Percentiles rank a stretch among this genome's conserved stretches.
Evolutionary conservation across 2,329 filamentous ascomycete species (phyloP).

Genomic region (Xylariaceae sp.): DNA sequence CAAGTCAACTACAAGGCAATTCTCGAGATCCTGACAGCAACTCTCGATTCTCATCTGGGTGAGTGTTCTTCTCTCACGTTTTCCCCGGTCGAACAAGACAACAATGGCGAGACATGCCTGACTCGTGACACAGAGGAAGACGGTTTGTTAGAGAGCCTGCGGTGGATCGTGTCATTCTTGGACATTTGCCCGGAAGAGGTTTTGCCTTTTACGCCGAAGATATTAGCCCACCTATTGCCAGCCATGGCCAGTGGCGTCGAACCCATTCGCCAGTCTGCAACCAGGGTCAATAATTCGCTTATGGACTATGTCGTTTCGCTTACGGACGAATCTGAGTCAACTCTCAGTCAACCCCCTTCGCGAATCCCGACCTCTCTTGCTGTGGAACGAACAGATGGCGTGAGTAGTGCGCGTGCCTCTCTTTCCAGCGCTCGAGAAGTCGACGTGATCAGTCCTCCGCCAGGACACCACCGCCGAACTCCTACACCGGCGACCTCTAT

Average conservation of each 20-base stretch:
- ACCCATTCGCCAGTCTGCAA: conserved; percentile 80
- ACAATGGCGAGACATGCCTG: conserved; percentile 9
- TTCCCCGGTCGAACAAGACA: background rate
- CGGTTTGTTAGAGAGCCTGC: conserved; percentile 80
- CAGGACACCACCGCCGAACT: conserved; percentile 43
- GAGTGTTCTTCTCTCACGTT: conserved; percentile 26
- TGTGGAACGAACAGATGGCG: conserved; percentile 43
- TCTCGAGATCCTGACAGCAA: conserved; percentile 83
- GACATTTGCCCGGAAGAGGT: conserved; percentile 98
- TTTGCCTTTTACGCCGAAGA: conserved; percentile 85
- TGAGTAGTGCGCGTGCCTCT: conserved; percentile 47
- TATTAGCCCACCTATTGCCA: conserved; percentile 85
- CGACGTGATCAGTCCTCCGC: conserved; percentile 48
- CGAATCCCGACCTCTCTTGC: conserved; percentile 38
- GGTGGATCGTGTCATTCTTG: conserved; percentile 95
- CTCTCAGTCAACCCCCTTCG: conserved; percentile 35
- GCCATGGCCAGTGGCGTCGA: conserved; percentile 91
- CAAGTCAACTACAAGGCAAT: conserved; percentile 91
- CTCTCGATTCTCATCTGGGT: conserved; percentile 78
- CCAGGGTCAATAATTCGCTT: conserved; percentile 80
- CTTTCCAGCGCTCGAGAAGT: conserved; percentile 50
- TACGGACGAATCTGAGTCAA: conserved; percentile 59
- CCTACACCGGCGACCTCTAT: conserved; percentile 41
- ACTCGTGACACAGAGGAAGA: conserved; percentile 65
- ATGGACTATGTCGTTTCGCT: conserved; percentile 93